Base-by-base conservation (phyloP, 441 rosid genomes). In the Populus trichocarpa region DNA sequence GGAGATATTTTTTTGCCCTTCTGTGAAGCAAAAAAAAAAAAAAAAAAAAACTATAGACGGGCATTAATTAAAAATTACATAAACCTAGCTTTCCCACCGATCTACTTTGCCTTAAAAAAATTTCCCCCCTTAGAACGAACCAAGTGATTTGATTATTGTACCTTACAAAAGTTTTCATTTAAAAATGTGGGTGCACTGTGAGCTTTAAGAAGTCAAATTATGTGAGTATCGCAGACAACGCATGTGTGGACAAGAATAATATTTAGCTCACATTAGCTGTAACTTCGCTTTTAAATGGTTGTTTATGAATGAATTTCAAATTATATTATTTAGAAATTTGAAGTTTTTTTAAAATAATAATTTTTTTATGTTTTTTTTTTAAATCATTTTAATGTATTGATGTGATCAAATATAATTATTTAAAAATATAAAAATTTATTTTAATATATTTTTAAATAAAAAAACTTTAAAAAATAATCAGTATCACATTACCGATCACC, bases 401-500 rank as follows among this genome's bases (percentile, higher is more conserved):
- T n/a, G n/a, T n/a, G 0, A 32, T 32, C 0, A 32, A 32, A 6
- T 0, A 33, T 33, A 33, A 33, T 33, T 33, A 1, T 33, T 6
- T 6, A 0, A 6, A 33, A 6, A 6, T 0, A 1, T 32, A 33
- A 33, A 33, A 33, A 6, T 0, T 1, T 6, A 33, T 33, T 33
- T 33, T 33, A 33, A 33, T 33, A 6, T 33, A 33, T 33, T 33
- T 33, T 33, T 0, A 33, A 33, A 33, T 1, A 32, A 30, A 30
- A 30, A 30, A 25, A 25, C 25, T 25, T 28, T 28, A 28, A 28
- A 28, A 28, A 28, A 25, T 1, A 25, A 25, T 25, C n/a, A 28
- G 1, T 0, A 5, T 0, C 1, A 0, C 1, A 6, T 32, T 32
- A 3, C 0, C 1, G 0, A 5, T 32, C 6, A 5, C 33, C 6